Evolutionary conservation across 1,139 yeast genomes (phyloP).

Genomic region (Chernovozyma sophiae-reginae): DNA sequence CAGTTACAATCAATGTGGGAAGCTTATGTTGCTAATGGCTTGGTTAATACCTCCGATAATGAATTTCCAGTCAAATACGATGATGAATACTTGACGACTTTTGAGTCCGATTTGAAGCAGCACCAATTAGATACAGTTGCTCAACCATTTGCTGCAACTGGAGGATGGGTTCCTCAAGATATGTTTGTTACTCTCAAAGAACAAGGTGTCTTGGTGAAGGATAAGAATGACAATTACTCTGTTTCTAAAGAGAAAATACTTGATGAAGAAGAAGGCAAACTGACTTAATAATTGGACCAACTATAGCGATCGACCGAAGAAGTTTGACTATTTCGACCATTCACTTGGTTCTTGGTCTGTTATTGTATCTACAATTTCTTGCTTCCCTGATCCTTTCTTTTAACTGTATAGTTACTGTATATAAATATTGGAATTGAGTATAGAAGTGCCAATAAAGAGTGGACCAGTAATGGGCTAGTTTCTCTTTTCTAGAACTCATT

Average conservation of each 20-base stretch:
- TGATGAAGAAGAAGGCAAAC: slow-evolving; percentile 13
- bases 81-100: slow-evolving; percentile 51
- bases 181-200: slow-evolving; percentile 69
- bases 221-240: slow-evolving; percentile 31
- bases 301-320: too few relatives aligned
- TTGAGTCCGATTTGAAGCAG: slow-evolving; percentile 54
- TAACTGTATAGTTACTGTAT: too few relatives aligned
- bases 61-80: slow-evolving; percentile 61
- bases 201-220: slow-evolving; percentile 56
- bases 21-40: slow-evolving; percentile 57
- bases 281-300: too few relatives aligned
- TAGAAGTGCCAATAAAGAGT: too few relatives aligned
- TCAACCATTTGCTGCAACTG: slow-evolving; percentile 84
- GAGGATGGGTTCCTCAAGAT: slow-evolving; percentile 95
- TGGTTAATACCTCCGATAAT: slow-evolving; percentile 43
- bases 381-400: too few relatives aligned
- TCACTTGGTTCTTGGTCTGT: too few relatives aligned
- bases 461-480: too few relatives aligned
- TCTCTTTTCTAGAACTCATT: too few relatives aligned
- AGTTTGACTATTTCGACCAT: too few relatives aligned
- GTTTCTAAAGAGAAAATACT: slow-evolving; percentile 39
- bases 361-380: too few relatives aligned
- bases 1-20: slow-evolving; percentile 79
- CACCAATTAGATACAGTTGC: slow-evolving; percentile 66
- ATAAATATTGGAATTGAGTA: too few relatives aligned